phyloP scores from a whole-genome alignment of 2,329 filamentous ascomycete genomes.

The Ophiobolus disseminans region DNA sequence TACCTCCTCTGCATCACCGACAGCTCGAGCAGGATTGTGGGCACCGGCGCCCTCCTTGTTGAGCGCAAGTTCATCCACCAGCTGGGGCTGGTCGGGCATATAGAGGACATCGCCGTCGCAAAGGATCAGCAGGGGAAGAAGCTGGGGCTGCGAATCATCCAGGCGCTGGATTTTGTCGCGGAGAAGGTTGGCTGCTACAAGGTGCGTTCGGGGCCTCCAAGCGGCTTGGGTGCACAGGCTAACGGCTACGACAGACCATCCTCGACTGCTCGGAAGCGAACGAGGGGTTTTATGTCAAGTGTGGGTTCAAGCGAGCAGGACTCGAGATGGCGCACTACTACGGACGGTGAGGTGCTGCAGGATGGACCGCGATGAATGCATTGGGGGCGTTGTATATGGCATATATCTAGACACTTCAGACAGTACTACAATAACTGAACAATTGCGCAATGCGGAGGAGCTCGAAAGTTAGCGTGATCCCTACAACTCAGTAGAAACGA shows the following conservation, averaged over 20 bases:
- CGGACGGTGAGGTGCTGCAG: slow-evolving; percentile 25
- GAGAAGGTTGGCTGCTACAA: slow-evolving; percentile 93
- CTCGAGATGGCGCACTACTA: slow-evolving; percentile 98
- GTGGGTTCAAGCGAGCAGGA: slow-evolving; percentile 89
- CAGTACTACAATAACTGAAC: too few relatives aligned
- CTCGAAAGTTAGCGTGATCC: too few relatives aligned
- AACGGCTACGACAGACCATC: slow-evolving; percentile 69
- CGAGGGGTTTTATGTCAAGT: slow-evolving; percentile 98
- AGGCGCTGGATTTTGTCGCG: slow-evolving; percentile 88
- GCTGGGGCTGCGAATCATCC: slow-evolving; percentile 88
- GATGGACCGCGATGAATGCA: slow-evolving; percentile 6
- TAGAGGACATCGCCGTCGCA: slow-evolving; percentile 95
- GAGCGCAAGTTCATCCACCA: slow-evolving; percentile 93
- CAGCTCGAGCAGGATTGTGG: slow-evolving; percentile 74
- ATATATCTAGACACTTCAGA: too few relatives aligned
- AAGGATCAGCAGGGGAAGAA: slow-evolving; percentile 98
- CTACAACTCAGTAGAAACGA: too few relatives aligned
- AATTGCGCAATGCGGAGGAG: not conserved
- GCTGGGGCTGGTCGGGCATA: slow-evolving; percentile 86
- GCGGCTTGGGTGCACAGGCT: not conserved
- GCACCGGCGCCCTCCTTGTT: slow-evolving; percentile 86
- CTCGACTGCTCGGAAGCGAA: slow-evolving; percentile 96
- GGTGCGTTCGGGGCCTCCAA: slow-evolving; percentile 50
- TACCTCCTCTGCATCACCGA: slow-evolving; percentile 88
- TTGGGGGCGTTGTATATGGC: slow-evolving; percentile 8